Base-by-base conservation (phyloP, 2,329 filamentous ascomycete genomes). In the Sporothrix sp. region DNA sequence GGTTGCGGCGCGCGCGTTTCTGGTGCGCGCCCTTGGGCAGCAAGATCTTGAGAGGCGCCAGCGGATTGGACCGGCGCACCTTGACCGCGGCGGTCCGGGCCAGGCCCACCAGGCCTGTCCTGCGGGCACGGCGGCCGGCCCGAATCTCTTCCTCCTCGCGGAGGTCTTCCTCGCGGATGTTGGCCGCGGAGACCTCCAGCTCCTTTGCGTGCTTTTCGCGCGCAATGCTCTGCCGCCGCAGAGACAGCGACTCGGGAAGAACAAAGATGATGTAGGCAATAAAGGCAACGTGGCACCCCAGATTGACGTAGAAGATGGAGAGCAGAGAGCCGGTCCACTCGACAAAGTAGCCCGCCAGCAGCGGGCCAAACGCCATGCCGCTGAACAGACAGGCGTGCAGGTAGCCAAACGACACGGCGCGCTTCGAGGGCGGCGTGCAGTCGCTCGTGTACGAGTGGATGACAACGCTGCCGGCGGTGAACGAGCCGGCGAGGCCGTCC, bases 381-480 rank as follows among this genome's bases (percentile, higher is more conserved):
- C 78, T 76, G 65, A 95, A 97, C 8, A 98, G 72, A 58, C 84
- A 89, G 10, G 87, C 89, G 60, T 97, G 87, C 59, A 97, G 84
- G 63, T 90, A 91, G 7, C 88, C 90, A 64, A 97, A 93, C 4
- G 82, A 80, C 7, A 95, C 85, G 53, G 84, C 86, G 18, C 93
- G 81, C 60, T 79, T 80, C 27, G 85, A 84, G 0, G 89, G 86
- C 4, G 85, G 73, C 0, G 89, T 91, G 66, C 88, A 95, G 65
- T 98, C 93, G 36, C 87, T 83, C 11, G 86, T 84, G 65, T 97
- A 98, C 0, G 91, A 88, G 64, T 94, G 84, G 20, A 81, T 82
- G 52, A 95, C 70, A 18, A 84, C 71, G 40, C 84, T 85, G 25
- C 84, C 84, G 1, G 87, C 80, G 1, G 89, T 95, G 63, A 96